Base-by-base conservation (phyloP, 75 land plant genomes). In the Pseudotsuga menziesii region DNA sequence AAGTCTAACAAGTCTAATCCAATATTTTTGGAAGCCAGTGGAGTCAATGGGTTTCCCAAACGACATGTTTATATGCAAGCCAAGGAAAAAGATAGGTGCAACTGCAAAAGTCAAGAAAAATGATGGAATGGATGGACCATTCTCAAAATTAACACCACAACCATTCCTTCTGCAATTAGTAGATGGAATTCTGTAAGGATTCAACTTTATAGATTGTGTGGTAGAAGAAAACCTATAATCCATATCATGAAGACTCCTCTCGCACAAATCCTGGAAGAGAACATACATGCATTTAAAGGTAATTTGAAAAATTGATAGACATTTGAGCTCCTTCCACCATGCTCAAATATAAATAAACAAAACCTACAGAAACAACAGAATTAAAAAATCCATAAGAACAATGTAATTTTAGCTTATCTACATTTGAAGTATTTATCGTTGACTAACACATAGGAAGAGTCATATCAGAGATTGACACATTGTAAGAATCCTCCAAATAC, bases 11-110 rank as follows among this genome's bases (percentile, higher is more conserved):
- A 15, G 13, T 71, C 20, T 29, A 74, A 36, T 61, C 39, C 58
- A 14, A 73, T 79, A n/a, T 79, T 76, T n/a, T 55, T 63, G 78
- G 14, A 82, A 76, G 67, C 72, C 52, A 12, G 56, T 39, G 61
- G 54, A 29, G 8, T 36, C 19, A 32, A 80, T 44, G 52, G 61
- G 56, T 14, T 69, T 81, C 36, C 75, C 63, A 78, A 80, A 76
- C 25, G 85, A 82, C 75, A 87, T 70, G 72, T 85, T 85, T n/a
- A 83, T 84, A 85, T 90, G 89, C 76, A 87, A 62, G 36, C 80
- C 74, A 11, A 83, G 75, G 58, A 83, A 83, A 70, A 81, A 83
- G 5, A 78, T 69, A 25, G 89, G 83, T 60, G 61, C 88, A 80
- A 83, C 79, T 73, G 83, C 36, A 75, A 84, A 82, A 12, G 83